phyloP scores from a whole-genome alignment of 2,329 filamentous ascomycete genomes.

The Cytospora leucostoma region DNA sequence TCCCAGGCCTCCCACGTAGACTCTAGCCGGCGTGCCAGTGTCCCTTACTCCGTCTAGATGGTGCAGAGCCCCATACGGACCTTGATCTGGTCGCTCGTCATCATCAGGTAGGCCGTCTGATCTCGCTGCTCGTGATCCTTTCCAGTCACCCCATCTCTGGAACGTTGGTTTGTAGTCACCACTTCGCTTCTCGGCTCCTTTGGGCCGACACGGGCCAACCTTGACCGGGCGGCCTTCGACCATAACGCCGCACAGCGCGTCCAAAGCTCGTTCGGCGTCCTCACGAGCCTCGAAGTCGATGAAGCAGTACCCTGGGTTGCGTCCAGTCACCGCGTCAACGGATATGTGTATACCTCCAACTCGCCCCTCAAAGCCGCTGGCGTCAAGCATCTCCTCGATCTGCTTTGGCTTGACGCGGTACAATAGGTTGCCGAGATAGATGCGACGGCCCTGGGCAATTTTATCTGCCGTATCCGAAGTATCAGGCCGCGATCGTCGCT shows the following conservation, averaged over 20 bases:
- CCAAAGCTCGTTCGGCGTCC: slow-evolving; percentile 59
- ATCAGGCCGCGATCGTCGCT: neutral
- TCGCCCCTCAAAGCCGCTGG: slow-evolving; percentile 39
- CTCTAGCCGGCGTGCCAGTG: slow-evolving; percentile 40
- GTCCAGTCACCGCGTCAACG: slow-evolving; percentile 65
- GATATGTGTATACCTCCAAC: slow-evolving; percentile 66
- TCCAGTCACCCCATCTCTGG: slow-evolving; percentile 50
- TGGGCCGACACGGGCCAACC: slow-evolving; percentile 66
- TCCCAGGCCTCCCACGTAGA: slow-evolving; percentile 54
- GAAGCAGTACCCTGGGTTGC: slow-evolving; percentile 68
- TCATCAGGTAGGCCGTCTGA: neutral
- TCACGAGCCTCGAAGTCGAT: slow-evolving; percentile 52
- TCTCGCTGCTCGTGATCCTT: slow-evolving; percentile 13
- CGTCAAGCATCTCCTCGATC: slow-evolving; percentile 39
- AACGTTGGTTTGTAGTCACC: slow-evolving; percentile 34
- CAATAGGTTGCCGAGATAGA: slow-evolving; percentile 67
- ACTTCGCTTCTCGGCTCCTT: slow-evolving; percentile 32
- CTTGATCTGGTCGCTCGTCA: slow-evolving; percentile 30
- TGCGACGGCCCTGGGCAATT: slow-evolving; percentile 39
- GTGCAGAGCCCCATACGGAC: slow-evolving; percentile 34
- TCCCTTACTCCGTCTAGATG: slow-evolving; percentile 38
- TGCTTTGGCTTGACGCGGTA: slow-evolving; percentile 50
- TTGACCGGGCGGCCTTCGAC: slow-evolving; percentile 62
- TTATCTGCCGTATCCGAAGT: neutral
- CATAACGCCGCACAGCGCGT: slow-evolving; percentile 53